Conservation (phyloP, 2,329 filamentous ascomycete genomes). For the Fusarium burgessii region DNA sequence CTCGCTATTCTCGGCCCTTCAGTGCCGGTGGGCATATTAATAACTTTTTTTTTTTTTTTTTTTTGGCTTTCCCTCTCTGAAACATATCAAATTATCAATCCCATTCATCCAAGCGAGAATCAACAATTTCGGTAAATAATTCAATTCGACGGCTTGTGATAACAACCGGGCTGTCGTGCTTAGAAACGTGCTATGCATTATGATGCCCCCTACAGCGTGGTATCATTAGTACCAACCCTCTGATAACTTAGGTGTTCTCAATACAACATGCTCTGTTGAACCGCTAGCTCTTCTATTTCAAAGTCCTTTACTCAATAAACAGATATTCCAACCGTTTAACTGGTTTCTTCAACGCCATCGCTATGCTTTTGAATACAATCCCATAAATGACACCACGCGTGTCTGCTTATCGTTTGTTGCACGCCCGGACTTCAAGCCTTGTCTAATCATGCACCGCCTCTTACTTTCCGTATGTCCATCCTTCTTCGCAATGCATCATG, state of each 20-base stretch:
- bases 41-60: slow-evolving; percentile 9
- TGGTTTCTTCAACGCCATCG: slow-evolving; percentile 38
- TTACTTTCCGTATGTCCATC: neutral
- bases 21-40: slow-evolving; percentile 19
- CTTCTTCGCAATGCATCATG: slow-evolving; percentile 1
- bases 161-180: neutral
- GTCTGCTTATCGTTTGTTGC: neutral
- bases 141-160: neutral
- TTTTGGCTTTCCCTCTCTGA: neutral
- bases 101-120: slow-evolving; percentile 12
- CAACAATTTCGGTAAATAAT: slow-evolving; percentile 13
- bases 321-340: slow-evolving; percentile 12
- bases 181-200: neutral
- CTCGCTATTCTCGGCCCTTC: slow-evolving; percentile 23
- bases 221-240: slow-evolving; percentile 10
- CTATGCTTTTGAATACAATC: slow-evolving; percentile 36
- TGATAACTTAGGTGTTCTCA: neutral
- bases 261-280: neutral
- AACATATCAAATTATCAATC: neutral
- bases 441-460: neutral
- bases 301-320: neutral
- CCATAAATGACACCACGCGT: slow-evolving; percentile 1
- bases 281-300: neutral
- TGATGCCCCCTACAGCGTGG: neutral
- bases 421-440: neutral